These are phyloP conservation scores for Geosmithia morbida DNA, from an alignment of 2,329 filamentous ascomycete genomes.

Conservation along the genomic window DNA sequence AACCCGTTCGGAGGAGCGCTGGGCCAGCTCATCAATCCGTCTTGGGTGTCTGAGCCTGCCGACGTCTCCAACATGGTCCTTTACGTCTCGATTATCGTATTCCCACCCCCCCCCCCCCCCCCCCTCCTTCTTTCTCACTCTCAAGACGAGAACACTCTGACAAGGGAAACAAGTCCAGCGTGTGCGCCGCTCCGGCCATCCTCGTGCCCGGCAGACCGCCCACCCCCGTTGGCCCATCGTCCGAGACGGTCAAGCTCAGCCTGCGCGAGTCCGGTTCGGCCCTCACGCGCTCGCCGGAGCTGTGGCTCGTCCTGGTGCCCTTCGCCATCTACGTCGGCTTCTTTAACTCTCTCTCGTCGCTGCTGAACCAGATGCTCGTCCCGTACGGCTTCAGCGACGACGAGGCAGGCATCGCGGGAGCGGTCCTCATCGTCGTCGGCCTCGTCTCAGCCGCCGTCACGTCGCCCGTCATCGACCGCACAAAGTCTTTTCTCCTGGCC, in stretches of 20 bases:
- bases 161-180: slow-evolving; percentile 14
- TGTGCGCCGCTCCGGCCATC: slow-evolving; percentile 57
- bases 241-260: slow-evolving; percentile 39
- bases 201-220: slow-evolving; percentile 68
- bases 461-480: slow-evolving; percentile 73
- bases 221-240: slow-evolving; percentile 59
- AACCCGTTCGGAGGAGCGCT: slow-evolving; percentile 85
- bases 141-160: not conserved
- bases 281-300: slow-evolving; percentile 45
- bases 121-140: no score
- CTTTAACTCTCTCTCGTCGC: slow-evolving; percentile 83
- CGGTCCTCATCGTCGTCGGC: slow-evolving; percentile 77
- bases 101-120: no score
- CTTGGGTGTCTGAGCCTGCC: slow-evolving; percentile 47
- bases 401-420: slow-evolving; percentile 80
- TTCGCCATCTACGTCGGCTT: slow-evolving; percentile 77
- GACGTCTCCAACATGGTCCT: slow-evolving; percentile 74
- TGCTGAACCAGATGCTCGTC: slow-evolving; percentile 78
- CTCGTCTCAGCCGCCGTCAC: slow-evolving; percentile 62
- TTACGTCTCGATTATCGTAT: slow-evolving; percentile 71
- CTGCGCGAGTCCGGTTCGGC: slow-evolving; percentile 36
- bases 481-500: slow-evolving; percentile 60
- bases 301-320: slow-evolving; percentile 70
- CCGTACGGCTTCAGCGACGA: slow-evolving; percentile 77
- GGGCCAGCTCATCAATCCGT: slow-evolving; percentile 73